phyloP scores from a whole-genome alignment of 2,329 filamentous ascomycete species.

The Penicillium griseofulvum region DNA sequence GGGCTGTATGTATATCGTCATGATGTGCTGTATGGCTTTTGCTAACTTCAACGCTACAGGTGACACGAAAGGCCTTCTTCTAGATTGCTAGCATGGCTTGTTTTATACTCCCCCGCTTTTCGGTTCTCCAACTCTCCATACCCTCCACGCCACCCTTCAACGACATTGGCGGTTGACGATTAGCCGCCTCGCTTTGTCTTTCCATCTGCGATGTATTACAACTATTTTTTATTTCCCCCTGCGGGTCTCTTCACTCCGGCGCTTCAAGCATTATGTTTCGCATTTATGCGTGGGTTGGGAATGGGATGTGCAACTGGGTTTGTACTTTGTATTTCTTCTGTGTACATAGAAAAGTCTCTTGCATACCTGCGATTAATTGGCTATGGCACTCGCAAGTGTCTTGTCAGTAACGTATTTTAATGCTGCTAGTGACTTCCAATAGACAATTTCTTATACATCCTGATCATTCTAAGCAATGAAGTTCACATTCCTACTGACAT shows the following conservation, averaged over 20 bases:
- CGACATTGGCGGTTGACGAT: conserved; percentile 27
- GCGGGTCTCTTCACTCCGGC: conserved; percentile 45
- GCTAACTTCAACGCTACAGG: conserved; percentile 33
- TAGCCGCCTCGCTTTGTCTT: conserved; percentile 27
- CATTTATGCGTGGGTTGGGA: conserved; percentile 42
- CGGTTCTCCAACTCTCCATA: conserved; percentile 26
- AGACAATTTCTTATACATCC: conserved; percentile 20
- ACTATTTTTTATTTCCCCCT: conserved; percentile 31
- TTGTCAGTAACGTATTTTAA: conserved; percentile 30
- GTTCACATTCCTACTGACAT: not conserved
- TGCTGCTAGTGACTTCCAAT: conserved; percentile 31
- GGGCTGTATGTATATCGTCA: conserved; percentile 69
- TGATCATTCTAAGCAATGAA: not conserved
- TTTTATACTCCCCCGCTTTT: conserved; percentile 18
- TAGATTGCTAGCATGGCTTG: conserved; percentile 30
- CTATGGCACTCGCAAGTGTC: conserved; percentile 25
- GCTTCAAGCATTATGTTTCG: conserved; percentile 41
- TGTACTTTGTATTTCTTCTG: conserved; percentile 37
- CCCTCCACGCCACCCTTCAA: conserved; percentile 27
- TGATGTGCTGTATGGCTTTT: conserved; percentile 8
- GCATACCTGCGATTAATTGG: conserved; percentile 31
- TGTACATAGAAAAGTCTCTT: conserved; percentile 45
- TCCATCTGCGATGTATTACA: conserved; percentile 40
- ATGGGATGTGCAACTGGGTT: conserved; percentile 42
- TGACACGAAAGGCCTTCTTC: conserved; percentile 53